Conservation (phyloP, 495 filamentous ascomycete genomes). For the Hypoxylon fragiforme region DNA sequence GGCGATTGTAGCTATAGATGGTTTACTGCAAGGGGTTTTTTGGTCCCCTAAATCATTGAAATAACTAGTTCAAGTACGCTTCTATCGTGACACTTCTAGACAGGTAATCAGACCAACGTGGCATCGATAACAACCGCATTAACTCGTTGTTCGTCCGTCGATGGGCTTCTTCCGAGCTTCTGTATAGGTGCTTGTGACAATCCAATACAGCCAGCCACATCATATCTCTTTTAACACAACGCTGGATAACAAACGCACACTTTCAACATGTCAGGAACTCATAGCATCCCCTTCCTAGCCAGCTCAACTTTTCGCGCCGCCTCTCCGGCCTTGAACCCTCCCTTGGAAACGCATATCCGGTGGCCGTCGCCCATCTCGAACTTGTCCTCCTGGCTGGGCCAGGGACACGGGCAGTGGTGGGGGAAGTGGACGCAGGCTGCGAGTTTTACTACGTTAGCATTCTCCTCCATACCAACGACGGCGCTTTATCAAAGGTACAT, state of each 20-base stretch:
- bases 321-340: constrained; percentile 76
- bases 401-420: constrained; percentile 90
- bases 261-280: too few relatives aligned
- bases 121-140: too few relatives aligned
- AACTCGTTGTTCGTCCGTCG: too few relatives aligned
- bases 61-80: constrained; percentile 6
- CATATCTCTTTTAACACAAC: neutral
- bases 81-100: too few relatives aligned
- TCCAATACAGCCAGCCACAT: neutral
- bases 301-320: constrained; percentile 78
- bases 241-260: too few relatives aligned
- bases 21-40: neutral
- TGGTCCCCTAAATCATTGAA: constrained; percentile 8
- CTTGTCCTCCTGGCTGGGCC: constrained; percentile 81
- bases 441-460: neutral
- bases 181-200: too few relatives aligned
- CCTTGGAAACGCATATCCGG: constrained; percentile 77
- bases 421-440: constrained; percentile 86
- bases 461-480: too few relatives aligned
- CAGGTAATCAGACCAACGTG: too few relatives aligned
- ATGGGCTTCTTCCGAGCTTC: too few relatives aligned
- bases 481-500: too few relatives aligned
- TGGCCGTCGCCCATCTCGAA: constrained; percentile 83
- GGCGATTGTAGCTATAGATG: constrained; percentile 26
- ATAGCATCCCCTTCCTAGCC: constrained; percentile 81